phyloP scores from a whole-genome alignment of 1,139 yeast genomes.

The Candida sanyaensis region DNA sequence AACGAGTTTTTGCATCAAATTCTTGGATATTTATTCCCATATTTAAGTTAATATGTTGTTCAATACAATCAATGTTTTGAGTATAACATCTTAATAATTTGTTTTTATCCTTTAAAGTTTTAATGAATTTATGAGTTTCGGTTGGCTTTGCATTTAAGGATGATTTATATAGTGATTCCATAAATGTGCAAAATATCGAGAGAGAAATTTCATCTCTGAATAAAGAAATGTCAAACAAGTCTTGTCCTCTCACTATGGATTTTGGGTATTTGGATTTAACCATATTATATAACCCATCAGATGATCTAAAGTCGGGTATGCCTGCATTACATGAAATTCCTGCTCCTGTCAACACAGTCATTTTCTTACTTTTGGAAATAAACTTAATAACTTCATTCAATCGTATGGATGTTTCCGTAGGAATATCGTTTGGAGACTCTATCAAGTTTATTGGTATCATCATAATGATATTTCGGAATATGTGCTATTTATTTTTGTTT shows the following conservation, averaged over 20 bases:
- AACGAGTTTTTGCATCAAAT: slow-evolving; percentile 25
- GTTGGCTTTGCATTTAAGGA: slow-evolving; percentile 76
- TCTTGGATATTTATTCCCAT: slow-evolving; percentile 39
- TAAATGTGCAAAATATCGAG: slow-evolving; percentile 73
- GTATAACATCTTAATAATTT: slow-evolving; percentile 83
- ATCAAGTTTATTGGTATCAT: slow-evolving; percentile 38
- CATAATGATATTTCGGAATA: background rate
- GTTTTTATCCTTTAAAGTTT: slow-evolving; percentile 60
- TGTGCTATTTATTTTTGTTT: no score
- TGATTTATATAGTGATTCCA: slow-evolving; percentile 68
- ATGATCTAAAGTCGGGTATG: slow-evolving; percentile 89
- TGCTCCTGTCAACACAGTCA: slow-evolving; percentile 82
- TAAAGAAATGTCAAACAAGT: slow-evolving; percentile 81
- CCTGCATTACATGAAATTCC: slow-evolving; percentile 97
- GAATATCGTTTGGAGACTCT: slow-evolving; percentile 12
- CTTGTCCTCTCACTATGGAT: slow-evolving; percentile 76
- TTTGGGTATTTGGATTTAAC: slow-evolving; percentile 67
- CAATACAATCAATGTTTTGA: slow-evolving; percentile 65
- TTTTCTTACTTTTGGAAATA: slow-evolving; percentile 50
- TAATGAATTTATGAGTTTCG: slow-evolving; percentile 77
- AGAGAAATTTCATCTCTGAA: slow-evolving; percentile 69
- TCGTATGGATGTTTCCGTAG: slow-evolving; percentile 21
- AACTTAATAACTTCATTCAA: slow-evolving; percentile 41
- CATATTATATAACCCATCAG: slow-evolving; percentile 77
- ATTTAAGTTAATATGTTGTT: slow-evolving; percentile 42